phyloP scores from a whole-genome alignment of 179 eudicot species.

The Spergularia azorica region DNA sequence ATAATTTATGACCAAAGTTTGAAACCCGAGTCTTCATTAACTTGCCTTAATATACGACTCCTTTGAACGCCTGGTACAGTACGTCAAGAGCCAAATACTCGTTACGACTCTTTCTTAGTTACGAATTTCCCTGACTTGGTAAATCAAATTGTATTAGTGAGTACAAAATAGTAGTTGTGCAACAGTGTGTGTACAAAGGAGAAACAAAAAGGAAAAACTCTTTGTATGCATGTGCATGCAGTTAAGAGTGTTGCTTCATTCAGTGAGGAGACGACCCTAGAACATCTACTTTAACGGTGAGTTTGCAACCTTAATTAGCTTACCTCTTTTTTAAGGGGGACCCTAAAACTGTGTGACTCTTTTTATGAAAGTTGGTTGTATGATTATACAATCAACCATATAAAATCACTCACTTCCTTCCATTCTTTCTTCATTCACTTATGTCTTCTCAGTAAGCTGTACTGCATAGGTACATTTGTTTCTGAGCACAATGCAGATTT shows the following conservation, averaged over 20 bases:
- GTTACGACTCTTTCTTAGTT: too few species aligned
- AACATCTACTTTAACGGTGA: slow-evolving; percentile 25
- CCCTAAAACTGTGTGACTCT: slow-evolving; percentile 42
- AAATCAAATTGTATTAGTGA: background rate
- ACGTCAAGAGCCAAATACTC: too few species aligned
- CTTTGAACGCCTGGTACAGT: too few species aligned
- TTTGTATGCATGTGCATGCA: slow-evolving; percentile 12
- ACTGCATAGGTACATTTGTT: too few species aligned
- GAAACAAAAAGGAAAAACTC: background rate
- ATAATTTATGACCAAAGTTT: too few species aligned
- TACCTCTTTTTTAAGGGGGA: slow-evolving; percentile 17
- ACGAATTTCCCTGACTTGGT: too few species aligned
- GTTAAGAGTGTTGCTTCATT: slow-evolving; percentile 20
- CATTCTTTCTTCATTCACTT: slow-evolving; percentile 3
- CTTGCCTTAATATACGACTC: too few species aligned
- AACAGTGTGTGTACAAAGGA: background rate
- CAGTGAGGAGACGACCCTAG: slow-evolving; percentile 3
- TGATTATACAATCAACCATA: slow-evolving; percentile 15
- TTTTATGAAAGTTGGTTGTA: slow-evolving; percentile 37
- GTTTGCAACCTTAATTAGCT: slow-evolving; percentile 7
- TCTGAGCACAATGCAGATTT: slow-evolving; percentile 39
- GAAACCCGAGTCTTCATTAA: background rate
- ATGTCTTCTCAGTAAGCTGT: slow-evolving; percentile 9
- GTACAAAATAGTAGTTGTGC: slow-evolving; percentile 23
- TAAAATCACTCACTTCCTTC: slow-evolving; percentile 22